phyloP scores from a whole-genome alignment of 176 grass and related monocot genomes.

The Zizania latifolia region DNA sequence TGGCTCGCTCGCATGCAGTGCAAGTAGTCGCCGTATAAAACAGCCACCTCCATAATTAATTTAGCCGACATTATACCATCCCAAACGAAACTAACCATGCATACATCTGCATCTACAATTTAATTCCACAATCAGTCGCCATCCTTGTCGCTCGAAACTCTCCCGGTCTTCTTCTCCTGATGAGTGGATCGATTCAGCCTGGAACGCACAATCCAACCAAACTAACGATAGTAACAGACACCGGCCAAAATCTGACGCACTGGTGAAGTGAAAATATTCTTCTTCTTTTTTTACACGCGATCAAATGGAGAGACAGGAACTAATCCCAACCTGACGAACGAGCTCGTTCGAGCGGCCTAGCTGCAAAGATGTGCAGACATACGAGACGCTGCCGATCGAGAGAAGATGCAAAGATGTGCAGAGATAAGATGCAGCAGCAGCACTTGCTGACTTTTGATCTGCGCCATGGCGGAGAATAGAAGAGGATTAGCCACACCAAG shows the following conservation, averaged over 20 bases:
- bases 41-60: neutral
- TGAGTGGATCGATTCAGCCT: neutral
- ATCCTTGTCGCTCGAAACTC: neutral
- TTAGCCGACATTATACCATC: too few relatives aligned
- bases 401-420: too few relatives aligned
- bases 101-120: neutral
- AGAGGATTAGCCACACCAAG: neutral
- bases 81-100: neutral
- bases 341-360: too few relatives aligned
- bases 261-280: neutral
- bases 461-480: neutral
- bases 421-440: neutral
- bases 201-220: conserved; percentile 4
- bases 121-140: neutral
- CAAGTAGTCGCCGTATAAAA: neutral
- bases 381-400: too few relatives aligned
- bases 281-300: too few relatives aligned
- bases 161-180: neutral
- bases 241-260: neutral
- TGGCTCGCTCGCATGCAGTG: too few relatives aligned
- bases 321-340: too few relatives aligned
- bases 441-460: conserved; percentile 22
- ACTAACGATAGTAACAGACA: too few relatives aligned
- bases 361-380: too few relatives aligned
- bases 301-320: too few relatives aligned